A percentile compares a stretch with the other conserved stretches of the same genome.
Conservation (phyloP, 371 early-diverging fungal species). For the Rhizopus stolonifer region DNA sequence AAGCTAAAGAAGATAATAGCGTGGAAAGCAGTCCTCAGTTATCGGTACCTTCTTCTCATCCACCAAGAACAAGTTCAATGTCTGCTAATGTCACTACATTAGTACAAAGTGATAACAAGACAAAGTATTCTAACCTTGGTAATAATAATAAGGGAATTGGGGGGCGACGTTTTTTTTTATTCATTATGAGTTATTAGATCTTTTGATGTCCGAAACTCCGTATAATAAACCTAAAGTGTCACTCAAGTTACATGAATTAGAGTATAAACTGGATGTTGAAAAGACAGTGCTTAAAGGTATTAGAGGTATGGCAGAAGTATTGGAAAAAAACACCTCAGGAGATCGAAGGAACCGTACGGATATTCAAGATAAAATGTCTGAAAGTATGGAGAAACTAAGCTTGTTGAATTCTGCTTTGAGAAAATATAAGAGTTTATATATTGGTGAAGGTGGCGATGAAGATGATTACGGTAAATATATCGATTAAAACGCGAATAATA, state of each 20-base stretch:
- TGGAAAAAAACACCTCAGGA: slow-evolving; percentile 35
- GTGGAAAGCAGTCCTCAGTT: slow-evolving; percentile 13
- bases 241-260: slow-evolving; percentile 80
- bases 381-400: slow-evolving; percentile 78
- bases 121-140: slow-evolving; percentile 56
- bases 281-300: slow-evolving; percentile 80
- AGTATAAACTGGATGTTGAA: slow-evolving; percentile 88
- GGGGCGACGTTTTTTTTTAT: not conserved
- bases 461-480: slow-evolving; percentile 66
- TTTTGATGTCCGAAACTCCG: slow-evolving; percentile 73
- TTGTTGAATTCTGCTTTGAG: slow-evolving; percentile 79
- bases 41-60: slow-evolving; percentile 6
- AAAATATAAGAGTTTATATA: slow-evolving; percentile 82
- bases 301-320: slow-evolving; percentile 51
- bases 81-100: slow-evolving; percentile 6
- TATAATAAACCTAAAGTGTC: slow-evolving; percentile 85
- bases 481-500: not conserved
- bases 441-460: slow-evolving; percentile 73
- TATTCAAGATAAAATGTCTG: slow-evolving; percentile 64
- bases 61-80: slow-evolving; percentile 30
- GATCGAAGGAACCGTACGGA: slow-evolving; percentile 65
- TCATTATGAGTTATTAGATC: slow-evolving; percentile 41
- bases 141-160: slow-evolving; percentile 15
- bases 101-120: slow-evolving; percentile 21
- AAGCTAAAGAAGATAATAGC: slow-evolving; percentile 35